Base-by-base conservation (phyloP, 805 yeast genomes). In the Lipomyces lipofer region DNA sequence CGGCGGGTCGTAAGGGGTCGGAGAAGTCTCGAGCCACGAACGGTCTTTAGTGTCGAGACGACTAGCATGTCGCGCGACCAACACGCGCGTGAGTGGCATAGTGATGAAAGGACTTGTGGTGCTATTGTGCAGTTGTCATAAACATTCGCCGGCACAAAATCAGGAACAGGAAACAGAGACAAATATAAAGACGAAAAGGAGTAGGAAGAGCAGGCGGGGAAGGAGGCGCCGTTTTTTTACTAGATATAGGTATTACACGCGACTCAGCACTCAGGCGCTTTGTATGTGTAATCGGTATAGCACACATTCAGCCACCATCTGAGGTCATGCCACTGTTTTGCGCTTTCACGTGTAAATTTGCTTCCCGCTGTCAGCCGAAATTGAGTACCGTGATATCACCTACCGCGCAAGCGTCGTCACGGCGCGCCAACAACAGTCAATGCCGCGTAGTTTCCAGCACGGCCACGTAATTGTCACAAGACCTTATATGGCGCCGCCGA, bases 1-100 rank as follows among this genome's bases (percentile, higher is more conserved):
- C 4, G 75, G 75, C 6, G 75, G 64, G 56, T 72, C 74, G 61
- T 71, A 72, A 12, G 75, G 73, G 15, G 67, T 62, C 2, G 73
- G 69, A 12, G 70, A 63, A 3, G 68, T 53, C 30, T 40, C 44
- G 22, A 47, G 50, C 75, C 75, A 72, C n/a, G 46, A 25, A 38
- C 56, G 54, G 51, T 69, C 70, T 12, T 51, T 66, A 8, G 58
- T 58, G 58, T 72, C 75, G 45, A 60, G 66, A 9, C 75, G 65
- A 6, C 65, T 55, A 13, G 69, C 71, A 56, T 72, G 75, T 21
- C 75, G 66, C 6, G 66, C 70, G 15, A 71, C 62, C 27, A 62
- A 42, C 17, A 62, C 49, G 47, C 59, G 59, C n/a, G 27, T n/a
- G 25, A 47, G 58, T 2, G 58, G 43, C 58, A 52, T 52, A 17